Conservation (phyloP, 768 basidiomycete genomes). For the Candolleomyces aberdarensis region DNA sequence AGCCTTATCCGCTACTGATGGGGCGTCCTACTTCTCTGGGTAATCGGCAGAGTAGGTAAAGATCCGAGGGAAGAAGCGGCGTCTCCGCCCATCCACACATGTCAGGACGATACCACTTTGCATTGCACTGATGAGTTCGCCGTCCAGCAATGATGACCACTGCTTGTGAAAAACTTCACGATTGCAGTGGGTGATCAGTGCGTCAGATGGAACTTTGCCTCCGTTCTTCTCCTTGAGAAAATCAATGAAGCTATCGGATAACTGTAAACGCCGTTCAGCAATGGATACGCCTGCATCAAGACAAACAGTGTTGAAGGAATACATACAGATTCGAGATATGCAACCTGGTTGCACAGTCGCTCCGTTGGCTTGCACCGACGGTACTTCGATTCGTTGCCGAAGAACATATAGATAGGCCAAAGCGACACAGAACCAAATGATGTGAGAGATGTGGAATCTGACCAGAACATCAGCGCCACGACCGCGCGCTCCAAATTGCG, state of each 20-base stretch:
- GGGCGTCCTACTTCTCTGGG: conserved; percentile 31
- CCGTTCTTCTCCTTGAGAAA: not conserved
- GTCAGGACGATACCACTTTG: conserved; percentile 27
- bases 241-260: conserved; percentile 21
- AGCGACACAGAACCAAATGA: conserved; percentile 15
- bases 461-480: conserved; percentile 10
- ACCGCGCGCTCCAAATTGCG: conserved; percentile 16
- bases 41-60: conserved; percentile 39
- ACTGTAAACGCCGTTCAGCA: conserved; percentile 7
- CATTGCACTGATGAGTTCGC: conserved; percentile 29
- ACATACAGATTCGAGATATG: conserved; percentile 34
- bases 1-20: not conserved
- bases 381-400: conserved; percentile 36
- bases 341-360: conserved; percentile 33
- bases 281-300: not conserved
- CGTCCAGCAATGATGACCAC: conserved; percentile 29
- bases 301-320: not conserved
- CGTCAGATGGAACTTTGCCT: conserved; percentile 15
- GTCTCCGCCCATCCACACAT: conserved; percentile 28
- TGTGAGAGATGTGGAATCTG: conserved; percentile 10
- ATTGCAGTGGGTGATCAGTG: conserved; percentile 27
- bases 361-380: conserved; percentile 21
- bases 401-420: conserved; percentile 17
- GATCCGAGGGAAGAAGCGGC: conserved; percentile 29
- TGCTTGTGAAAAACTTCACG: conserved; percentile 31